Percentiles rank a stretch among this genome's conserved stretches.
Evolutionary conservation across 768 basidiomycete genomes (phyloP).

Genomic region (Collybia mongolica): DNA sequence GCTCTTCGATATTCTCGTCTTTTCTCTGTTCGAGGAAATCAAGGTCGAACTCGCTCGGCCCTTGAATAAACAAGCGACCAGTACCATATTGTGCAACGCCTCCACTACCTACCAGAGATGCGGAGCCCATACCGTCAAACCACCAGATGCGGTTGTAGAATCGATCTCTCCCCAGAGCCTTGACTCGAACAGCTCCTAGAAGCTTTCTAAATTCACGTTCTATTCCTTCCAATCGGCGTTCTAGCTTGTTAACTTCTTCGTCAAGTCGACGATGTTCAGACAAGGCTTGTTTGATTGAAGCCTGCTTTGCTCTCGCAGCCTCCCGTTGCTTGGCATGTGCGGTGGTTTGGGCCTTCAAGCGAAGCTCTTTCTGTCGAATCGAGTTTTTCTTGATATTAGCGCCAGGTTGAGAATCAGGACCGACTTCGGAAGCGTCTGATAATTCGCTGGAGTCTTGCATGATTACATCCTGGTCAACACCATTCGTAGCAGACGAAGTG

Average conservation of each 20-base stretch:
- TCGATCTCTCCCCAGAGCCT: constrained; percentile 87
- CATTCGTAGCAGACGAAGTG: constrained; percentile 35
- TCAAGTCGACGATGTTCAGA: constrained; percentile 83
- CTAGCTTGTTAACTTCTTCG: constrained; percentile 84
- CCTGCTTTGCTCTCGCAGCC: constrained; percentile 72
- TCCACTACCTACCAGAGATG: constrained; percentile 74
- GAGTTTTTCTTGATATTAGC: constrained; percentile 42
- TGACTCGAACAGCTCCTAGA: constrained; percentile 79
- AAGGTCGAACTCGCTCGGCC: constrained; percentile 79
- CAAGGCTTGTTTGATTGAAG: constrained; percentile 76
- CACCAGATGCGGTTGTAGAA: constrained; percentile 98
- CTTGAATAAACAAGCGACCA: constrained; percentile 90
- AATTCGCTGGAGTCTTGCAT: constrained; percentile 72
- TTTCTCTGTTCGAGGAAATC: constrained; percentile 65
- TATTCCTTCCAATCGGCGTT: constrained; percentile 78
- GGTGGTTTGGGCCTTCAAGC: constrained; percentile 50
- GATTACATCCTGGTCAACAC: constrained; percentile 54
- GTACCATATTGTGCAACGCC: constrained; percentile 83
- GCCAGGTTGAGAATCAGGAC: constrained; percentile 57
- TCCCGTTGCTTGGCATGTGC: constrained; percentile 81
- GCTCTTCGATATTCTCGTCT: constrained; percentile 54
- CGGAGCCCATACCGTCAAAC: constrained; percentile 95
- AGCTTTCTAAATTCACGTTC: constrained; percentile 94
- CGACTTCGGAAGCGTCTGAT: constrained; percentile 70
- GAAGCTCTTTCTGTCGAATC: constrained; percentile 49